Evolutionary conservation across 2,329 filamentous ascomycete genomes (phyloP).

Genomic region (Fusarium udum): DNA sequence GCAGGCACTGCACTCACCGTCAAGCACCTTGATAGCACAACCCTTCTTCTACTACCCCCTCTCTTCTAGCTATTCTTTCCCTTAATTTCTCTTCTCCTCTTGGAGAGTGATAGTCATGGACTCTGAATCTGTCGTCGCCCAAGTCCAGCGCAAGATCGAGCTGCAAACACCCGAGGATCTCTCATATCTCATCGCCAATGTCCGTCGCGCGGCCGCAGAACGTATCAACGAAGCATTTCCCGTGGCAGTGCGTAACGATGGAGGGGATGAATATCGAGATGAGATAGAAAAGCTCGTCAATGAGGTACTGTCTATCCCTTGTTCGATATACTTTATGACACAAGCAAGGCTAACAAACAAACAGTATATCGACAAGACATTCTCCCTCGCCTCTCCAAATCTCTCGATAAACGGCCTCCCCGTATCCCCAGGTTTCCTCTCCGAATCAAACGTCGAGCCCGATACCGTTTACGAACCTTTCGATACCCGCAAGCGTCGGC

Average conservation of each 20-base stretch:
- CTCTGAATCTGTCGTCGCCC: slow-evolving; percentile 47
- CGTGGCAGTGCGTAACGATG: slow-evolving; percentile 60
- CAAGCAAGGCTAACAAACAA: neutral
- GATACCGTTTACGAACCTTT: slow-evolving; percentile 65
- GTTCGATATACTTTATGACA: neutral
- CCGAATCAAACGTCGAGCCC: slow-evolving; percentile 32
- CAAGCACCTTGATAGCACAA: slow-evolving; percentile 28
- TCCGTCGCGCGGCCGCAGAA: slow-evolving; percentile 72
- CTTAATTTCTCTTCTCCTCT: neutral
- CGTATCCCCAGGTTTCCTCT: slow-evolving; percentile 55
- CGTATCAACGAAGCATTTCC: slow-evolving; percentile 76
- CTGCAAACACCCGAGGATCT: slow-evolving; percentile 81
- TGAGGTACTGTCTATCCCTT: slow-evolving; percentile 54
- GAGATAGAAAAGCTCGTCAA: slow-evolving; percentile 69
- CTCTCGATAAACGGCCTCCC: slow-evolving; percentile 70
- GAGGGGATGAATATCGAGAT: slow-evolving; percentile 66
- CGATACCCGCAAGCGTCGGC: slow-evolving; percentile 66
- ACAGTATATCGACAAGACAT: slow-evolving; percentile 67
- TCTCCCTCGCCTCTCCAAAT: slow-evolving; percentile 66
- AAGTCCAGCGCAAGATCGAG: slow-evolving; percentile 77
- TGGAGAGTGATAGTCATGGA: slow-evolving; percentile 43
- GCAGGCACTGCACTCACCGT: slow-evolving; percentile 23
- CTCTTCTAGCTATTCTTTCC: neutral
- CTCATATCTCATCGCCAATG: slow-evolving; percentile 73
- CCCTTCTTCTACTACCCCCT: neutral